These are phyloP conservation scores for Phytophthora uliginosa DNA, from an alignment of 352 stramenopile genomes.

Conservation along the genomic window DNA sequence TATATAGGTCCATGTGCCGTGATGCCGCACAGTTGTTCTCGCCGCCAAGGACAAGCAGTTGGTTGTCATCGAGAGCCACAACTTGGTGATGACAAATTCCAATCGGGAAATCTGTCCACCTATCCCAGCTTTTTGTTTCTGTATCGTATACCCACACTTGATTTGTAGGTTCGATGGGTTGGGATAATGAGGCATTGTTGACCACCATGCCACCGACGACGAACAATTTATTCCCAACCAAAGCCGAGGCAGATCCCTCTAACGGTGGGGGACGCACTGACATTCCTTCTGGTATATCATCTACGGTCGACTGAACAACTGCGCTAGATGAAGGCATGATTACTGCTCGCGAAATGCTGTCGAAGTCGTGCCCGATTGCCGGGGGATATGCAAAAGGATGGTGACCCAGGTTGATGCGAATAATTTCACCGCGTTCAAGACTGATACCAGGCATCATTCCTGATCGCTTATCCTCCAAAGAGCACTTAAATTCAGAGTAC, in stretches of 20 bases:
- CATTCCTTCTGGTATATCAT: slow-evolving; percentile 1
- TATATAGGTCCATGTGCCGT: slow-evolving; percentile 90
- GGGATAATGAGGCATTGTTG: slow-evolving; percentile 10
- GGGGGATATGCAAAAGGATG: slow-evolving; percentile 83
- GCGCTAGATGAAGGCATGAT: slow-evolving; percentile 50
- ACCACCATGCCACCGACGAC: slow-evolving; percentile 73
- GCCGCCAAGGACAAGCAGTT: slow-evolving; percentile 87
- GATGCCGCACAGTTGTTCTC: slow-evolving; percentile 78
- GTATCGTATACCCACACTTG: slow-evolving; percentile 81
- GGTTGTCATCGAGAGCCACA: slow-evolving; percentile 73
- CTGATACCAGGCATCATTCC: slow-evolving; percentile 91
- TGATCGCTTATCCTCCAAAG: slow-evolving; percentile 52
- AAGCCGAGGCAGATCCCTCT: slow-evolving; percentile 66
- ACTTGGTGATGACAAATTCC: slow-evolving; percentile 83
- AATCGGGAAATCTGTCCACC: slow-evolving; percentile 87
- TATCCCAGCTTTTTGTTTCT: slow-evolving; percentile 68
- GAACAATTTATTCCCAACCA: slow-evolving; percentile 75
- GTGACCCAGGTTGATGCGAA: slow-evolving; percentile 87
- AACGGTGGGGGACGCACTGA: slow-evolving; percentile 41
- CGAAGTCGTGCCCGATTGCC: slow-evolving; percentile 67
- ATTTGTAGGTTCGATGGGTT: slow-evolving; percentile 46
- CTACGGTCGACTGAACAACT: slow-evolving; percentile 37
- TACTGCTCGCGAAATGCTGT: slow-evolving; percentile 74
- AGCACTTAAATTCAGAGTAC: slow-evolving; percentile 76
- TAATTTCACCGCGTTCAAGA: slow-evolving; percentile 89